Conservation (phyloP, 257 asterid genomes). For the Striga asiatica region DNA sequence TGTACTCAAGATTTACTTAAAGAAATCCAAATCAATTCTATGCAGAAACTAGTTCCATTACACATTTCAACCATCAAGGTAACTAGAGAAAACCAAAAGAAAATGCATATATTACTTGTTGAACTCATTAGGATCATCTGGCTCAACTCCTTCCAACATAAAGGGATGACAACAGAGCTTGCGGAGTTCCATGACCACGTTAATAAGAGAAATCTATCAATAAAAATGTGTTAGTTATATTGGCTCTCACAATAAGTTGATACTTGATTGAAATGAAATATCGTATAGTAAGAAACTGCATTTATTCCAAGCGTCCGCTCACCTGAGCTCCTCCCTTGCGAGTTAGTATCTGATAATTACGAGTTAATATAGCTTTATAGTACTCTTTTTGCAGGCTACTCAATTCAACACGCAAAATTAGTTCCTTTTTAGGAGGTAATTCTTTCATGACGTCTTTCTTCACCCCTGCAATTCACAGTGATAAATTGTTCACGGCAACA, state of each 20-base stretch:
- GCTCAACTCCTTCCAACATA: conserved; percentile 99
- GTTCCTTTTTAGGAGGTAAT: conserved; percentile 90
- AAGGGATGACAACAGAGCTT: conserved; percentile 96
- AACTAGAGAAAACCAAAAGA: conserved; percentile 6
- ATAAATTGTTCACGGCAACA: conserved; percentile 2
- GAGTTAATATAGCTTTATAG: conserved; percentile 92
- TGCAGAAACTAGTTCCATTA: conserved; percentile 1
- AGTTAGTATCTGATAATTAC: conserved; percentile 81
- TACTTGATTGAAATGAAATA: conserved; percentile 5
- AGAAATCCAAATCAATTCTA: neutral
- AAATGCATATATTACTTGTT: conserved; percentile 43
- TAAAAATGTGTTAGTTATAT: conserved; percentile 17
- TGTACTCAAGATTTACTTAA: conserved; percentile 9
- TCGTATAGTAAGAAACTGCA: conserved; percentile 12
- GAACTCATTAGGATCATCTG: conserved; percentile 71
- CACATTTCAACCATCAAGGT: conserved; percentile 13
- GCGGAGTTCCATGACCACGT: conserved; percentile 99
- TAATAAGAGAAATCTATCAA: conserved; percentile 78
- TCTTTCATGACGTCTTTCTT: conserved; percentile 96
- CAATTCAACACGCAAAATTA: conserved; percentile 87
- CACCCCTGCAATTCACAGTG: conserved; percentile 49
- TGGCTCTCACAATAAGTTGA: conserved; percentile 2
- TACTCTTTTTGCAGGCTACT: conserved; percentile 94
- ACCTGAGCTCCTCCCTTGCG: conserved; percentile 99
- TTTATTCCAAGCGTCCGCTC: conserved; percentile 14